A percentile compares a stretch with the other conserved stretches of the same genome.
Evolutionary conservation across 176 grass and related monocot species (phyloP).

Genomic region (Carex kokanica): DNA sequence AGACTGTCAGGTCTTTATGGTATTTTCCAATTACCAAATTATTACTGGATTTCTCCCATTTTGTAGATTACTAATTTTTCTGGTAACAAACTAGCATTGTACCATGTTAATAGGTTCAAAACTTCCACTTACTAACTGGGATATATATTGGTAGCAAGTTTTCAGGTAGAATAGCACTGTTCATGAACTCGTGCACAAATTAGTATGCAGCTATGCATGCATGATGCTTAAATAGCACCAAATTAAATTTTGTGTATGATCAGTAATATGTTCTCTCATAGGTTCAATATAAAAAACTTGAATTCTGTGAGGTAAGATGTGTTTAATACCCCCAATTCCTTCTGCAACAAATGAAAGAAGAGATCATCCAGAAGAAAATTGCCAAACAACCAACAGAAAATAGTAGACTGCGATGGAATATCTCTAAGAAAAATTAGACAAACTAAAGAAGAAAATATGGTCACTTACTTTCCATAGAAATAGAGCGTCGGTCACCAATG

Average conservation of each 20-base stretch:
- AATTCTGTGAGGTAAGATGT: not conserved
- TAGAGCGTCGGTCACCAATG: conserved; percentile 87
- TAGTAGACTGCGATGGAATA: not conserved
- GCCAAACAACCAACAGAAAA: conserved; percentile 8
- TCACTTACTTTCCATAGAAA: conserved; percentile 96
- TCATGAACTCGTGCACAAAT: not conserved
- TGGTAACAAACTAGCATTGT: conserved; percentile 4
- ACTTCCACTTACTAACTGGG: not conserved
- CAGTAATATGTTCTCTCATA: not conserved
- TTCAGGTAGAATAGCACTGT: not conserved
- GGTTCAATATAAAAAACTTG: conserved; percentile 4
- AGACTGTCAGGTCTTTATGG: not conserved
- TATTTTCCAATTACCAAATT: not conserved
- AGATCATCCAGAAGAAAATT: conserved; percentile 14
- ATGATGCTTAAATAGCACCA: not conserved
- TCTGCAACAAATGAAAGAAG: not conserved
- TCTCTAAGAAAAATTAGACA: not conserved
- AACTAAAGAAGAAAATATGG: conserved; percentile 7
- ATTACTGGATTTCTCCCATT: not conserved
- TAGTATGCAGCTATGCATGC: not conserved
- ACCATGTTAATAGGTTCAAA: not conserved
- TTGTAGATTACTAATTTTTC: not conserved
- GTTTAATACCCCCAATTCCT: not conserved
- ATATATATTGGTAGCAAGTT: not conserved
- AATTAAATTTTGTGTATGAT: not conserved